Base-by-base conservation (phyloP, 140 eudicot genomes). In the Stevia rebaudiana region DNA sequence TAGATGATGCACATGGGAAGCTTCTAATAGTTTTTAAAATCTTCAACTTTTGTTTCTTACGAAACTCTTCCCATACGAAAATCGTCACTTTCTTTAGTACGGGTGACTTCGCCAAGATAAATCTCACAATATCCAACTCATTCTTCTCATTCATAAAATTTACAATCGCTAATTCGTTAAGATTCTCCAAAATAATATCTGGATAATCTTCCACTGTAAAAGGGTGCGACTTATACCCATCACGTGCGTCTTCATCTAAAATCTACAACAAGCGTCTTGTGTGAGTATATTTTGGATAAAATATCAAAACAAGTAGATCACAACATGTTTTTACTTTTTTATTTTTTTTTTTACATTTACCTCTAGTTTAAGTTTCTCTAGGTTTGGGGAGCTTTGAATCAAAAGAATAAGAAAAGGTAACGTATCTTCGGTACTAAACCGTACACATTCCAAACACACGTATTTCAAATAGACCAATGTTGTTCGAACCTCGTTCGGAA, bases 321-420 rank as follows among this genome's bases (percentile, higher is more conserved):
- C n/a, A 33, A 56, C 3, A 31, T n/a, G n/a, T n/a, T n/a, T n/a
- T n/a, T n/a, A n/a, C n/a, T n/a, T n/a, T n/a, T n/a, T 56, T 31
- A 12, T 28, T 56, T 23, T 30, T 30, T n/a, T n/a, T n/a, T n/a
- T n/a, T n/a, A n/a, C n/a, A 16, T 56, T 6, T 56, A 30, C 43
- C 24, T 2, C 24, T 16, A 53, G 39, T 11, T 25, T 12, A 53
- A 53, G 61, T 11, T 28, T 58, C 47, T 33, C 64, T 4, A 58
- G 46, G 64, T 58, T 65, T 18, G 35, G 70, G 47, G 33, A 25
- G 59, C 59, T 46, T 47, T 59, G 30, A 6, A 47, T 48, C 31
- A 65, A 30, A 60, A 18, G 18, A 37, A 19, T 5, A 60, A 60
- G 66, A 60, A 36, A 37, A 60, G 31, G 66, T 19, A 60, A 4